Conservation (phyloP, 805 yeast genomes). For the Jamesozyma spencerorum region DNA sequence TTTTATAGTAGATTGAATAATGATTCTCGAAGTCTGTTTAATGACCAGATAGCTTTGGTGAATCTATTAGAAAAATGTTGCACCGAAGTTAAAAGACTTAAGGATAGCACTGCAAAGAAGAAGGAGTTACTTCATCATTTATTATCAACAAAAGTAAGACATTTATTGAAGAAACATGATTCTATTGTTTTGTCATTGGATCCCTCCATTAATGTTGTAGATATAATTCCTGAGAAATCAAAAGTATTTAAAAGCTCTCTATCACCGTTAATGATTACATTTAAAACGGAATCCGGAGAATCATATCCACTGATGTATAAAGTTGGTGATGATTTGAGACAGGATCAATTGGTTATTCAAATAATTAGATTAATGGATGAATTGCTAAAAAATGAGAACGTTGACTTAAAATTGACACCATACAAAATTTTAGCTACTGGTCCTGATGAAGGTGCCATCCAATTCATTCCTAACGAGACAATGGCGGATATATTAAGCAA, state of each 20-base stretch:
- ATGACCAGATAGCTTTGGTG: conserved; percentile 61
- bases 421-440: conserved; percentile 87
- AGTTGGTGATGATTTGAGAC: conserved; percentile 89
- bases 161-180: conserved; percentile 31
- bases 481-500: conserved; percentile 67
- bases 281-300: conserved; percentile 46
- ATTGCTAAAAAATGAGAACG: conserved; percentile 76
- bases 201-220: conserved; percentile 65
- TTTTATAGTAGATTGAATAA: conserved; percentile 32
- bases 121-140: conserved; percentile 52
- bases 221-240: conserved; percentile 69
- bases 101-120: conserved; percentile 72
- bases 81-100: conserved; percentile 48
- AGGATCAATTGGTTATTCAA: conserved; percentile 94
- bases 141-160: conserved; percentile 32
- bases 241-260: conserved; percentile 86
- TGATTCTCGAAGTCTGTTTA: conserved; percentile 27
- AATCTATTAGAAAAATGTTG: conserved; percentile 57
- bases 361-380: conserved; percentile 87
- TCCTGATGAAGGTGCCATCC: conserved; percentile 83
- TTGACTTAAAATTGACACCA: conserved; percentile 80
- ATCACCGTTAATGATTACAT: conserved; percentile 76
- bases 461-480: conserved; percentile 90
- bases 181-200: conserved; percentile 74
- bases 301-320: conserved; percentile 82